Evolutionary conservation across 768 basidiomycete species (phyloP).

Genomic region (Thelephora ganbajun): DNA sequence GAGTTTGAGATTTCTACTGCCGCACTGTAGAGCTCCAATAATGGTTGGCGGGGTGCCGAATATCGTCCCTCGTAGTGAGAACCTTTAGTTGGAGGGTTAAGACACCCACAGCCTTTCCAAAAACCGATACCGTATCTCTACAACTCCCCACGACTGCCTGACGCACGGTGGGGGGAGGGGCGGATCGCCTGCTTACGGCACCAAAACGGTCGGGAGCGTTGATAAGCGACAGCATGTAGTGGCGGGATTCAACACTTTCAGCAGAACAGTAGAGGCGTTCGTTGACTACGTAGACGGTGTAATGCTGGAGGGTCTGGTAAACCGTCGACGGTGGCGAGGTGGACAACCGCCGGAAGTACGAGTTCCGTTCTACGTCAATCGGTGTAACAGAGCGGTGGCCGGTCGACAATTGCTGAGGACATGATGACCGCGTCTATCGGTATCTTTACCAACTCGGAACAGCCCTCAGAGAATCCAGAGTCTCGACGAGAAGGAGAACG

Average conservation of each 20-base stretch:
- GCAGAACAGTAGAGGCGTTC: conserved; percentile 69
- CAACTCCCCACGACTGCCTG: conserved; percentile 71
- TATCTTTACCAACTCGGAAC: conserved; percentile 7
- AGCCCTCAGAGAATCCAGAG: conserved; percentile 8
- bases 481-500: conserved; percentile 25
- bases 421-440: conserved; percentile 18
- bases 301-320: conserved; percentile 79
- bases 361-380: conserved; percentile 71
- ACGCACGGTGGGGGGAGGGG: conserved; percentile 62
- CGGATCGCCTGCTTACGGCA: conserved; percentile 49
- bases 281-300: conserved; percentile 69
- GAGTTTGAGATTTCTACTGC: conserved; percentile 77
- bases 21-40: conserved; percentile 81
- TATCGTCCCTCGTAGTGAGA: conserved; percentile 60
- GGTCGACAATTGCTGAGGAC: conserved; percentile 27
- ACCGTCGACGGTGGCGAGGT: conserved; percentile 56
- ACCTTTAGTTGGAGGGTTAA: conserved; percentile 69
- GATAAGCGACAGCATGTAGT: conserved; percentile 74
- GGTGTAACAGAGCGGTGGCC: conserved; percentile 30
- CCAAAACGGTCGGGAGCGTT: conserved; percentile 95
- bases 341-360: conserved; percentile 90
- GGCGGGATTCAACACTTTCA: conserved; percentile 79
- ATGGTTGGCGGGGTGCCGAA: conserved; percentile 77
- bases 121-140: conserved; percentile 69
- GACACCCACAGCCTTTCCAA: conserved; percentile 80